Evolutionary conservation across 2,329 filamentous ascomycete species (phyloP).

Genomic region (Intubia oerlemansii): DNA sequence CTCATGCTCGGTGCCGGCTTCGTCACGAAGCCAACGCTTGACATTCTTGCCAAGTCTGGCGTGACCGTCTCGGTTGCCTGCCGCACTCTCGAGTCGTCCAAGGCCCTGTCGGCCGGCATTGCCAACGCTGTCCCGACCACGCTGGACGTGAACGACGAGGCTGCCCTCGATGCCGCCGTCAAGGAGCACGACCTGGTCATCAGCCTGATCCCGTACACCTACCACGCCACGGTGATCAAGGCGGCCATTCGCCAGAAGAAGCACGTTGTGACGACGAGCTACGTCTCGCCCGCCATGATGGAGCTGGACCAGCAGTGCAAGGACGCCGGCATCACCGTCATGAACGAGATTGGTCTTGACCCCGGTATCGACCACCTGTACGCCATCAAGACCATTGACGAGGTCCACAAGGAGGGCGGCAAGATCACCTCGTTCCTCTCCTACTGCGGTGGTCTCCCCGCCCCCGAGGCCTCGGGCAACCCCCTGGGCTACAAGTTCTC

Average conservation of each 20-base stretch:
- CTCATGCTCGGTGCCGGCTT: slow-evolving; percentile 30
- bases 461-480: slow-evolving; percentile 60
- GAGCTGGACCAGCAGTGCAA: slow-evolving; percentile 69
- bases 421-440: slow-evolving; percentile 66
- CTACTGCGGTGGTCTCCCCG: slow-evolving; percentile 65
- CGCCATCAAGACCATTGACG: slow-evolving; percentile 69
- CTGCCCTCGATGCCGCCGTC: slow-evolving; percentile 61
- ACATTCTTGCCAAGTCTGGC: slow-evolving; percentile 37
- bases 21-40: slow-evolving; percentile 42
- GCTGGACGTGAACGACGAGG: slow-evolving; percentile 60
- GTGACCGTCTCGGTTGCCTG: slow-evolving; percentile 54
- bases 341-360: slow-evolving; percentile 85
- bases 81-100: slow-evolving; percentile 55
- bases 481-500: slow-evolving; percentile 89
- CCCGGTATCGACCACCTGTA: slow-evolving; percentile 56
- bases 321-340: slow-evolving; percentile 83
- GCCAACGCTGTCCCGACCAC: slow-evolving; percentile 55
- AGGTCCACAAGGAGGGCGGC: slow-evolving; percentile 72
- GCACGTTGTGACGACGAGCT: slow-evolving; percentile 87
- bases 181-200: slow-evolving; percentile 63
- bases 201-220: slow-evolving; percentile 76
- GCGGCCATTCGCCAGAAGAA: slow-evolving; percentile 84
- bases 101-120: slow-evolving; percentile 53
- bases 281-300: slow-evolving; percentile 81
- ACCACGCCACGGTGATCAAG: slow-evolving; percentile 79